Percentiles rank a stretch among this genome's conserved stretches.
phyloP scores from a whole-genome alignment of 2,329 filamentous ascomycete species.

The Xylariaceae sp. region DNA sequence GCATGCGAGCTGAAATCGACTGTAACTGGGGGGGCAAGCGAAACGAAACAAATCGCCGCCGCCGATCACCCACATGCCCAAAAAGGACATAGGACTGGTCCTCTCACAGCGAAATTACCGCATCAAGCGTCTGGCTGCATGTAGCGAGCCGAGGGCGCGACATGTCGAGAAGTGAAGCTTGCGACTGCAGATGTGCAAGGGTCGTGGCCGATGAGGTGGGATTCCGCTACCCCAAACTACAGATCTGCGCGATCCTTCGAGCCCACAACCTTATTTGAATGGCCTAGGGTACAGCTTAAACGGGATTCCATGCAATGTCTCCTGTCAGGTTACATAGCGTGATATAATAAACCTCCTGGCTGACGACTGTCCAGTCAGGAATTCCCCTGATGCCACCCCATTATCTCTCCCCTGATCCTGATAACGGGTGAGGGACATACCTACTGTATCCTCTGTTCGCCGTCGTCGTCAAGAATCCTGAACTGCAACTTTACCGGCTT shows the following conservation, averaged over 20 bases:
- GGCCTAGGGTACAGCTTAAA: not conserved
- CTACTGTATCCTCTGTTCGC: not conserved
- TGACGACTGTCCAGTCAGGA: not conserved
- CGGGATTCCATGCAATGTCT: not conserved
- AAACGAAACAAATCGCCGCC: not conserved
- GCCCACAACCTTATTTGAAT: not conserved
- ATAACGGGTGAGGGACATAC: not conserved
- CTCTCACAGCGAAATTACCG: not conserved
- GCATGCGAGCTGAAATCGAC: not conserved
- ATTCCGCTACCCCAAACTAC: not conserved
- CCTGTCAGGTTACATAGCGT: not conserved
- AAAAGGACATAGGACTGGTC: not conserved
- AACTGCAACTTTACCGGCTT: not conserved
- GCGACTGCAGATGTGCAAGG: not conserved
- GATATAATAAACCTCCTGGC: not conserved
- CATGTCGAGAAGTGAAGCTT: not conserved
- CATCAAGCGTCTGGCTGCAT: not conserved
- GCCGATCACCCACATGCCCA: not conserved
- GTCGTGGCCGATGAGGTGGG: not conserved
- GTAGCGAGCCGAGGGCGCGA: not conserved
- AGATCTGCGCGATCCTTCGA: not conserved
- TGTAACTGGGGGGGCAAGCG: too few relatives aligned
- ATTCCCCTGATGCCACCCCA: not conserved
- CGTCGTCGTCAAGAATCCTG: not conserved
- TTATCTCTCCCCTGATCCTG: not conserved